Evolutionary conservation across 192 early-diverging fungal genomes (phyloP).

Genomic region (Chytriomyces confervae): DNA sequence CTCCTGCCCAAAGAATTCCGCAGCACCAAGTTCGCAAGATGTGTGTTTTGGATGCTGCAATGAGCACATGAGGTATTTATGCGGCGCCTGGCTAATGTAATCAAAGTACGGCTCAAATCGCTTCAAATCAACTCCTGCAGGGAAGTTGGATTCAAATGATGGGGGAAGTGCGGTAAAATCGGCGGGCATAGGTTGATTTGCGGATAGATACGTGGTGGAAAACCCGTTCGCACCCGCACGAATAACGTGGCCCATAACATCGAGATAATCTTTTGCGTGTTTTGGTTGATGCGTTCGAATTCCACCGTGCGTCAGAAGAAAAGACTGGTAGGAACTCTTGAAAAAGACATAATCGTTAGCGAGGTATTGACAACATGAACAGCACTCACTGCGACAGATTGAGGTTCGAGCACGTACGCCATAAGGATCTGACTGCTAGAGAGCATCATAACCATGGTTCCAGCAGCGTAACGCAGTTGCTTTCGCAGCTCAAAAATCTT

Average conservation of each 20-base stretch:
- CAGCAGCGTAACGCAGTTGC: constrained; percentile 32
- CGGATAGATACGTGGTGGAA: constrained; percentile 37
- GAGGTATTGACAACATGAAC: not conserved
- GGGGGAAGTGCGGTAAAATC: constrained; percentile 20
- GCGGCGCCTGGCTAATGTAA: constrained; percentile 34
- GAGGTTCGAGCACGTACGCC: constrained; percentile 47
- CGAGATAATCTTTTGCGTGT: constrained; percentile 35
- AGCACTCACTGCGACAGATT: constrained; percentile 37
- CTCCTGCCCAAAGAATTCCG: constrained; percentile 38
- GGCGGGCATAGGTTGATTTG: not conserved
- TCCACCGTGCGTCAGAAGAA: constrained; percentile 48
- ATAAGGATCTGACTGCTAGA: constrained; percentile 48
- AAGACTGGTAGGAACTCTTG: constrained; percentile 46
- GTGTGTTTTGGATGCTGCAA: constrained; percentile 42
- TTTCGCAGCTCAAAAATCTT: constrained; percentile 6
- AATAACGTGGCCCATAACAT: constrained; percentile 26
- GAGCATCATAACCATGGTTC: constrained; percentile 50
- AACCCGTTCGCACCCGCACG: constrained; percentile 5
- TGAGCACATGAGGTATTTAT: constrained; percentile 48
- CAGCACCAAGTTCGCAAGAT: constrained; percentile 31
- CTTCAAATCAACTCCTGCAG: constrained; percentile 22
- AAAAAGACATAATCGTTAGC: not conserved
- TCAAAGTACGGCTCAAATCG: constrained; percentile 36
- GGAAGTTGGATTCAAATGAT: constrained; percentile 34
- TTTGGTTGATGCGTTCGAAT: constrained; percentile 36